Evolutionary conservation across 192 early-diverging fungal genomes (phyloP).

Genomic region (Funneliformis geosporum): DNA sequence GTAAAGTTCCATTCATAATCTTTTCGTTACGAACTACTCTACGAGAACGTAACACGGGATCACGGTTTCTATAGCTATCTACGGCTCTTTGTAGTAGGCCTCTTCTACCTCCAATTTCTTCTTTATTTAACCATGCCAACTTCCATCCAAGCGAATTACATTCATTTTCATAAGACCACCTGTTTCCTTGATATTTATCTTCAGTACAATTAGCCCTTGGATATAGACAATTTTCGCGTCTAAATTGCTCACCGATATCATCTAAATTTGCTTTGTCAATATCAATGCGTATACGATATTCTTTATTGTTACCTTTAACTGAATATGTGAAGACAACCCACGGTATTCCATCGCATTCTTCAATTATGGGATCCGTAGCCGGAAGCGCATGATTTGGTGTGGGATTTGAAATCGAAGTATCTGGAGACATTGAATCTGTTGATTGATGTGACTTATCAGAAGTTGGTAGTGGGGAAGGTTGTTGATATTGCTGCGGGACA

Average conservation of each 20-base stretch:
- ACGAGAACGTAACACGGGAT: slow-evolving; percentile 70
- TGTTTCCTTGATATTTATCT: slow-evolving; percentile 72
- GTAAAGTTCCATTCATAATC: slow-evolving; percentile 54
- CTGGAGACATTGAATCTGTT: background rate
- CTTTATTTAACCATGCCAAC: slow-evolving; percentile 74
- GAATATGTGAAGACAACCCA: slow-evolving; percentile 74
- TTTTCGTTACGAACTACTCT: slow-evolving; percentile 77
- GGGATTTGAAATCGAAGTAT: background rate
- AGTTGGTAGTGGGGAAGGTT: background rate
- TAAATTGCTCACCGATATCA: slow-evolving; percentile 60
- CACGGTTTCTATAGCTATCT: slow-evolving; percentile 73
- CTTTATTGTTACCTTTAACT: slow-evolving; percentile 60
- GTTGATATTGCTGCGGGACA: background rate
- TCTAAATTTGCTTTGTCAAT: slow-evolving; percentile 57
- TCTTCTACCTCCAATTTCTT: slow-evolving; percentile 62
- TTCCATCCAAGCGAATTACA: slow-evolving; percentile 89
- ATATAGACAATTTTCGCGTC: slow-evolving; percentile 80
- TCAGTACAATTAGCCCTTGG: slow-evolving; percentile 71
- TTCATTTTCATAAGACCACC: slow-evolving; percentile 83
- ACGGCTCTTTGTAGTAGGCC: slow-evolving; percentile 86
- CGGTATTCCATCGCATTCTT: slow-evolving; percentile 54
- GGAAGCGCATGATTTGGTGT: slow-evolving; percentile 22
- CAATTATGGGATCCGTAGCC: slow-evolving; percentile 37
- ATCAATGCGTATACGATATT: slow-evolving; percentile 73
- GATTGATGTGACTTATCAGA: background rate